Evolutionary conservation across 2,329 filamentous ascomycete genomes (phyloP).

Genomic region (Diaporthe vaccinii): DNA sequence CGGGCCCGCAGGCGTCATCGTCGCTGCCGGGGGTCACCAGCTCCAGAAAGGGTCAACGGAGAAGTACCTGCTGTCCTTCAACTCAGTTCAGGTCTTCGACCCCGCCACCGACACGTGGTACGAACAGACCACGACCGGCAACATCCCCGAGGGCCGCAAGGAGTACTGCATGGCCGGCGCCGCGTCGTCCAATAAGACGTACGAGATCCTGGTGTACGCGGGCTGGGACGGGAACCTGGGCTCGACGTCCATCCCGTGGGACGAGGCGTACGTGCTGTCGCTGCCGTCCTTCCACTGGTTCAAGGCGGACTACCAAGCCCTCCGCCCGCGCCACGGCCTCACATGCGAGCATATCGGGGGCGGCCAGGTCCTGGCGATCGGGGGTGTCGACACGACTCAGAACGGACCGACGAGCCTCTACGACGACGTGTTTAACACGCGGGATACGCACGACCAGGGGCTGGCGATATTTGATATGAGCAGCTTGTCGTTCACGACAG

Average conservation of each 20-base stretch:
- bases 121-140: conserved; percentile 43
- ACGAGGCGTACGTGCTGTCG: conserved; percentile 45
- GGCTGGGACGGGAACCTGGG: conserved; percentile 43
- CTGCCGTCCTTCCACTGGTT: conserved; percentile 46
- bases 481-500: conserved; percentile 39
- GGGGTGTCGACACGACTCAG: conserved; percentile 46
- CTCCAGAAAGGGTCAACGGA: neutral
- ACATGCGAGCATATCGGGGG: conserved; percentile 49
- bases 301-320: conserved; percentile 42
- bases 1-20: conserved; percentile 32
- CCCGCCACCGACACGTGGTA: conserved; percentile 40
- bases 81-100: conserved; percentile 42
- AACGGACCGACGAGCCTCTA: conserved; percentile 26
- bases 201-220: conserved; percentile 45
- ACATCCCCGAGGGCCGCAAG: conserved; percentile 39
- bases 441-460: conserved; percentile 42
- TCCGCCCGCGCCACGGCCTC: conserved; percentile 42
- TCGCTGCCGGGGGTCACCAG: conserved; percentile 12
- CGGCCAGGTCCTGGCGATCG: conserved; percentile 56
- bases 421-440: conserved; percentile 41
- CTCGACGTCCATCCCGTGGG: conserved; percentile 38
- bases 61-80: conserved; percentile 36
- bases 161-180: conserved; percentile 45
- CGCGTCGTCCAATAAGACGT: conserved; percentile 43
- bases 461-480: conserved; percentile 44